A percentile compares a stretch with the other conserved stretches of the same genome.
Conservation (phyloP, 345 rosid genomes). For the Aethionema arabicum region DNA sequence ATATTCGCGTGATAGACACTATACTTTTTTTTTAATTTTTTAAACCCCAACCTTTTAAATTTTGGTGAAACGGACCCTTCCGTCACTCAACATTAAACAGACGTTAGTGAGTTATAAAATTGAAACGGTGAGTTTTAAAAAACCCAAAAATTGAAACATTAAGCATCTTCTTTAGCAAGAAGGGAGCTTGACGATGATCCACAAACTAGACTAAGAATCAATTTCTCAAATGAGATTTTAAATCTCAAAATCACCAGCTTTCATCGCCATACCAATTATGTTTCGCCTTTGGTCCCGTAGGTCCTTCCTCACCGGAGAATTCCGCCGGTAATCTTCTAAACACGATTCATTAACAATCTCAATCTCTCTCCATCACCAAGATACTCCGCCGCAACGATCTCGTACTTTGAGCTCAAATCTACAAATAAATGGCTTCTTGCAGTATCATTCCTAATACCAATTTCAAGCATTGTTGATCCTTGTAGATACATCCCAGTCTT, state of each 20-base stretch:
- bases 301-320: slow-evolving; percentile 77
- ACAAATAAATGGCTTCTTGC: slow-evolving; percentile 43
- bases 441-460: slow-evolving; percentile 79
- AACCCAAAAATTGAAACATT: too few relatives aligned
- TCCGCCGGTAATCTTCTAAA: slow-evolving; percentile 58
- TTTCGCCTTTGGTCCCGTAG: slow-evolving; percentile 95
- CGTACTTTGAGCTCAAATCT: slow-evolving; percentile 65
- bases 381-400: slow-evolving; percentile 71
- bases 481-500: slow-evolving; percentile 67
- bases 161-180: not conserved
- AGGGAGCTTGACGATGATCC: not conserved
- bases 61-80: too few relatives aligned
- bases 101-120: too few relatives aligned
- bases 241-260: slow-evolving; percentile 47
- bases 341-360: slow-evolving; percentile 46
- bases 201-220: not conserved
- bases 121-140: too few relatives aligned
- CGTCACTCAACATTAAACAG: too few relatives aligned
- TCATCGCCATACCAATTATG: slow-evolving; percentile 87
- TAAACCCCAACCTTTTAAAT: too few relatives aligned
- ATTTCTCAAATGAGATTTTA: not conserved
- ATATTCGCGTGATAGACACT: too few relatives aligned
- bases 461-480: slow-evolving; percentile 58
- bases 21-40: too few relatives aligned
- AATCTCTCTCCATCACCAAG: slow-evolving; percentile 52